These are phyloP conservation scores for Blastosporella zonata DNA, from an alignment of 1,284 basidiomycete genomes.

Conservation along the genomic window DNA sequence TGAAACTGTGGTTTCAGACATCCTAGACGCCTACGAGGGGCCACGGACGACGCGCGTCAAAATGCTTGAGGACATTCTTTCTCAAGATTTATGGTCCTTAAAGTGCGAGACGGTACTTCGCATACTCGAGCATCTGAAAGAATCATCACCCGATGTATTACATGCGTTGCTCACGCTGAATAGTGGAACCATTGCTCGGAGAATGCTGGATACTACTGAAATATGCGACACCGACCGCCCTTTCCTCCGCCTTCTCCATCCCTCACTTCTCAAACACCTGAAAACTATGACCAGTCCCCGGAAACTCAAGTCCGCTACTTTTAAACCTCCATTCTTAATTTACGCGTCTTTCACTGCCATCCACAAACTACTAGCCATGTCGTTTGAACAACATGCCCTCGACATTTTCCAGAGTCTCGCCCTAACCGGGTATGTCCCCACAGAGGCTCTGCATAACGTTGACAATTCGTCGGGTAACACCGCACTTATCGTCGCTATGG, in stretches of 20 bases:
- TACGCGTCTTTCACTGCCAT: constrained; percentile 28
- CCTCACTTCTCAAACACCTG: constrained; percentile 23
- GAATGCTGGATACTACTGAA: constrained; percentile 8
- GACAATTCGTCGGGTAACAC: constrained; percentile 36
- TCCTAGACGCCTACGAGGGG: constrained; percentile 14
- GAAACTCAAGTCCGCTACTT: constrained; percentile 24
- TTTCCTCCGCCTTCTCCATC: constrained; percentile 23
- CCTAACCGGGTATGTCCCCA: constrained; percentile 30
- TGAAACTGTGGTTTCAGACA: constrained; percentile 17
- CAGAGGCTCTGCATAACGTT: constrained; percentile 37
- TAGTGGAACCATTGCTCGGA: constrained; percentile 17
- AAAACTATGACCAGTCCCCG: constrained; percentile 21
- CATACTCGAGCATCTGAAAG: constrained; percentile 14
- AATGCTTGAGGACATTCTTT: constrained; percentile 14
- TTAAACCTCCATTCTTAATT: constrained; percentile 30
- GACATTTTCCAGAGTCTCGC: constrained; percentile 43
- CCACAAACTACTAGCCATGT: constrained; percentile 31
- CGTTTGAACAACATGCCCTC: constrained; percentile 32
- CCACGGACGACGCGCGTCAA: neutral
- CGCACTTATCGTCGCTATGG: constrained; percentile 40
- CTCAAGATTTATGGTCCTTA: constrained; percentile 7
- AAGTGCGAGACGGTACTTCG: constrained; percentile 9
- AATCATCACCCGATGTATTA: constrained; percentile 2
- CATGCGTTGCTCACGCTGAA: neutral
- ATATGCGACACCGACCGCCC: constrained; percentile 12